These are phyloP conservation scores for Monosporascus sp. DNA, from an alignment of 2,329 filamentous ascomycete species.

Conservation along the genomic window DNA sequence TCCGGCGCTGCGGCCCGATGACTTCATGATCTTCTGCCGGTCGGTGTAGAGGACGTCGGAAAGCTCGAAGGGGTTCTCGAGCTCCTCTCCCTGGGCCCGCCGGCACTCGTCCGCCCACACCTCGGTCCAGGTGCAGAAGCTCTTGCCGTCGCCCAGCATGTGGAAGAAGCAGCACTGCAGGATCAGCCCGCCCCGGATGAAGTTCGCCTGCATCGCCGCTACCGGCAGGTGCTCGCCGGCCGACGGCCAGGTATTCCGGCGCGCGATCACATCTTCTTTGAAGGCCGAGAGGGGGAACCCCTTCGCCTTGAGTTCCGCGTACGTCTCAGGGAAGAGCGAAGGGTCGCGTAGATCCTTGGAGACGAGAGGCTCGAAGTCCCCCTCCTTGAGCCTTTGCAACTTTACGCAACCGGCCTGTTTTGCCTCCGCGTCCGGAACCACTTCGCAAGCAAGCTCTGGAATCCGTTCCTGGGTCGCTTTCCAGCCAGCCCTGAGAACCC, in stretches of 20 bases:
- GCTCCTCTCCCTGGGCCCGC: constrained; percentile 21
- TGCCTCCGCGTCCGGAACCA: constrained; percentile 22
- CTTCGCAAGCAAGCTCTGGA: constrained; percentile 26
- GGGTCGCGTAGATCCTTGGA: constrained; percentile 21
- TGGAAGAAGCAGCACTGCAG: constrained; percentile 24
- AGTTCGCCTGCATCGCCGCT: constrained; percentile 23
- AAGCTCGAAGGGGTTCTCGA: constrained; percentile 16
- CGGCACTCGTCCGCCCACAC: constrained; percentile 31
- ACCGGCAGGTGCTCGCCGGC: constrained; percentile 16
- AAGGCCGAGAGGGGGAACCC: constrained; percentile 20
- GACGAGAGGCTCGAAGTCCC: constrained; percentile 19
- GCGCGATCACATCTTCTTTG: constrained; percentile 16
- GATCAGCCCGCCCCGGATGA: constrained; percentile 22
- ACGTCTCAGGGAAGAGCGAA: constrained; percentile 18
- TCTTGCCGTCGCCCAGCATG: constrained; percentile 28
- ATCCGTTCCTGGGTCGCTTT: constrained; percentile 23
- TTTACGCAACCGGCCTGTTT: constrained; percentile 28
- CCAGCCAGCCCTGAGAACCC: constrained; percentile 23
- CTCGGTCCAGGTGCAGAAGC: constrained; percentile 26
- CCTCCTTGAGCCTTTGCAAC: constrained; percentile 17
- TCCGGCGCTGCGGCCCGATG: constrained; percentile 23
- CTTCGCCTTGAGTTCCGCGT: constrained; percentile 20
- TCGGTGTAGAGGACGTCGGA: constrained; percentile 24
- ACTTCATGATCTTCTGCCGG: constrained; percentile 22
- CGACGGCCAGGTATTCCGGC: constrained; percentile 19